Evolutionary conservation across 768 basidiomycete species (phyloP), one percentile per base, ranked within the genome.

Genomic region (Cystobasidium ongulense): DNA sequence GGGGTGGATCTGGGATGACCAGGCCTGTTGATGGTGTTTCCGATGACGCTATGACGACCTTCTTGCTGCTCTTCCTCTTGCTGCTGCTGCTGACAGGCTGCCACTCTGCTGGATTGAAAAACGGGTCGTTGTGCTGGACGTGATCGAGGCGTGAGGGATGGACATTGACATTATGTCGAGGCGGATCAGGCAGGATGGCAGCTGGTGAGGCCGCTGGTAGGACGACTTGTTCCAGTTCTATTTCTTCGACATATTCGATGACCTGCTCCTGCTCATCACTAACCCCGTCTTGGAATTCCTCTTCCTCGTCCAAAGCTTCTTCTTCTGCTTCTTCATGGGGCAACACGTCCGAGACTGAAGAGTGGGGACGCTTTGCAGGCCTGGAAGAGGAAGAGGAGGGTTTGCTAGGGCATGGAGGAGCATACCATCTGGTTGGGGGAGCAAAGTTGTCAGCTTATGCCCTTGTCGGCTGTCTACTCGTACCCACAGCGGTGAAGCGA

Each of bases 401-500:
- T 27, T 61, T 21, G 46, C n/a, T n/a, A n/a, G 29, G 63, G 17
- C 38, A 39, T 36, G 36, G 36, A 46, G 63, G 63, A 39, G 63
- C 63, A 38, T 64, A 64, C 63, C 63, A 64, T 46, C 63, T 64
- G 63, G n/a, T 18, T 10, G 11, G 62, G 10, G 31, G 18, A 61
- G 13, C 11, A 13, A 11, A 23, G 57, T 25, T 23, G 13, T 11
- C n/a, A 61, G 17, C n/a, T 11, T 33, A 61, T 27, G 57, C 11
- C 11, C 25, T 13, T 27, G 57, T 13, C 13, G 11, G 57, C 25
- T 61, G 31, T 11, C 11, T 23, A 25, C 11, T 13, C n/a, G 25
- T 17, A 41, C 63, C 29, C 43, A 64, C 63, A 64, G n/a, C 11
- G 63, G 63, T 10, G 63, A 64, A n/a, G 63, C 63, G 8, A 64